Evolutionary conservation across 108 stramenopile genomes (phyloP), one percentile per base, ranked within the genome.

Genomic region (Craspedostauros australis): DNA sequence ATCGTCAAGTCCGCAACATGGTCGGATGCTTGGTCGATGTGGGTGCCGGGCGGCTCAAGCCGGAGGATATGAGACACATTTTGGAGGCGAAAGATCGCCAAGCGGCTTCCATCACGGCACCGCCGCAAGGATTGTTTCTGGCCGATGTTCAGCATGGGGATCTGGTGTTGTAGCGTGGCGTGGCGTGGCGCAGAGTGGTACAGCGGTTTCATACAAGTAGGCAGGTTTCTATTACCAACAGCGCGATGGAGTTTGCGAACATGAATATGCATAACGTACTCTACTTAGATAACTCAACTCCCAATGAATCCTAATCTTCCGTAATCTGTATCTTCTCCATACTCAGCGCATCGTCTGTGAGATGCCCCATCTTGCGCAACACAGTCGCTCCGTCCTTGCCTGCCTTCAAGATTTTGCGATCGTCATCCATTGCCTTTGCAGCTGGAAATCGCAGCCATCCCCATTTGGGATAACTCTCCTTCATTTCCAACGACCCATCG

Each of bases 1-100:
- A 91, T 53, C 82, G 79, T 19, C 82, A 84, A 70, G 84, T 91
- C 8, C 72, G 89, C 32, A 91, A 91, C 51, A 79, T 91, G 47
- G 80, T 84, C 9, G 85, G 75, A 5, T 80, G 71, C 40, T 40
- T 84, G 39, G 76, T 78, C 25, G 68, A 77, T 9, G 89, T 91
- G 12, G 89, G 85, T 5, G 51, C 47, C 50, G 79, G 80, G 6
- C 64, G 54, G 38, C 11, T 90, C 25, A 23, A 20, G 11, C 75
- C 77, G 25, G 46, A 49, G 4, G 66, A 77, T 44, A 69, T 82
- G 1, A 56, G 56, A 47, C 61, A 67, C 1, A 62, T 91, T 41
- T 56, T 91, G 19, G 56, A 76, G 4, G 66, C 66, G 29, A 71
- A 46, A 44, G 51, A 78, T 39, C 65, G 82, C 9, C 20, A 43